phyloP scores from a whole-genome alignment of 805 yeast species.

The Myxozyma nipponensis region DNA sequence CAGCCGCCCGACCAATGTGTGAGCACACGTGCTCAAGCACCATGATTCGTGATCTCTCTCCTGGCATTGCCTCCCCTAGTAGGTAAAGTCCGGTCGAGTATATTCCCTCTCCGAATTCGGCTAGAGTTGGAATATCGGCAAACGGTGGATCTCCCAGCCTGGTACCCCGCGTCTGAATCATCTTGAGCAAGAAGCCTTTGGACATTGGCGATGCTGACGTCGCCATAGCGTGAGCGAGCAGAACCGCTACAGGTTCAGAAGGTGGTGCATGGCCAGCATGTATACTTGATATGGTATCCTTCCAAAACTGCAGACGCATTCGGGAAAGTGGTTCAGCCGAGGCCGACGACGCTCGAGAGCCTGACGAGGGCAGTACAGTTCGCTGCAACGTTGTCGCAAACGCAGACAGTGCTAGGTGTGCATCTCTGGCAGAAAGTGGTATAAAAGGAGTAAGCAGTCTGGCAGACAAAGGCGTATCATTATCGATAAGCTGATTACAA shows the following conservation, averaged over 20 bases:
- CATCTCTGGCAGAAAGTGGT: conserved; percentile 60
- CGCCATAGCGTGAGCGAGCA: conserved; percentile 48
- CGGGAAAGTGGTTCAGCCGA: conserved; percentile 42
- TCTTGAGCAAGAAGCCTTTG: conserved; percentile 52
- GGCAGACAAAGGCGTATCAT: conserved; percentile 32
- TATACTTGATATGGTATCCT: conserved; percentile 52
- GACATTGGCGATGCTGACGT: conserved; percentile 40
- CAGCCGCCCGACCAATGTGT: conserved; percentile 78
- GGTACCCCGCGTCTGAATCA: conserved; percentile 55
- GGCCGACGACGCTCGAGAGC: conserved; percentile 42
- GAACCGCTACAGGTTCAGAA: conserved; percentile 63
- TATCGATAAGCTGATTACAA: conserved; percentile 9
- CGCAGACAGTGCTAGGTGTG: conserved; percentile 60
- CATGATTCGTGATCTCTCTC: conserved; percentile 31
- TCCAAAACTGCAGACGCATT: conserved; percentile 71
- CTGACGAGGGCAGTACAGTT: conserved; percentile 9
- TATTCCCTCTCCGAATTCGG: conserved; percentile 77
- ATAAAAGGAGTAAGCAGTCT: conserved; percentile 63
- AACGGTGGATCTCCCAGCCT: conserved; percentile 50
- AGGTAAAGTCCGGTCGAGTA: conserved; percentile 69
- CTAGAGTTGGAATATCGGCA: conserved; percentile 52
- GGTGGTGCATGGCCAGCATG: conserved; percentile 40
- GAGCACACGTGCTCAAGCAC: conserved; percentile 42
- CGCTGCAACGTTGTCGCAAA: conserved; percentile 35
- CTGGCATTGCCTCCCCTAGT: conserved; percentile 50